A percentile compares a stretch with the other conserved stretches of the same genome.
Conservation (phyloP, 2,329 filamentous ascomycete species). For the Cryphonectria japonica region DNA sequence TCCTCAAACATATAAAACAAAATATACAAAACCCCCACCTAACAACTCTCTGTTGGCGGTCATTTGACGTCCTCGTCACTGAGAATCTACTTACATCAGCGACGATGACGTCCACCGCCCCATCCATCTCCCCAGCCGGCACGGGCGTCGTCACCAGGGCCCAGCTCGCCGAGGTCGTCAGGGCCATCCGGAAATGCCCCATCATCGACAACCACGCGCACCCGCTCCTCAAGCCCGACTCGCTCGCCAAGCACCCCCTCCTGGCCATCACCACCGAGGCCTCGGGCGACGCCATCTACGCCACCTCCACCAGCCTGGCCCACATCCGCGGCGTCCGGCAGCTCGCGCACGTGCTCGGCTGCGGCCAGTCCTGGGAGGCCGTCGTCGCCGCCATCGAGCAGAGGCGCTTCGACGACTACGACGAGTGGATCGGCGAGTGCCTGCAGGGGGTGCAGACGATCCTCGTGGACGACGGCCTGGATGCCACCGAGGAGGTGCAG, state of each 20-base stretch:
- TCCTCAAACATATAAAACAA: not conserved
- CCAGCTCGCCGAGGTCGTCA: slow-evolving; percentile 39
- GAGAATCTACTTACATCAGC: not conserved
- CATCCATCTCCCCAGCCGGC: slow-evolving; percentile 11
- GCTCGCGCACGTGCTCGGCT: slow-evolving; percentile 66
- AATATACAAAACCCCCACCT: too few species aligned
- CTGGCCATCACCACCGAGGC: slow-evolving; percentile 74
- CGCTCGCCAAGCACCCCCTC: slow-evolving; percentile 52
- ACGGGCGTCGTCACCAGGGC: slow-evolving; percentile 30
- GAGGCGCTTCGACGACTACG: slow-evolving; percentile 49
- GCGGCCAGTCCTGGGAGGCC: slow-evolving; percentile 63
- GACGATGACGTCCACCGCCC: slow-evolving; percentile 9
- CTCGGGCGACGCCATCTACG: slow-evolving; percentile 66
- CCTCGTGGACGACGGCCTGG: slow-evolving; percentile 78
- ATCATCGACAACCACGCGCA: slow-evolving; percentile 77
- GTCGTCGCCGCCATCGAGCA: slow-evolving; percentile 50
- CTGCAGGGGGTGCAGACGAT: slow-evolving; percentile 73
- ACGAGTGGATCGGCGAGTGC: slow-evolving; percentile 64
- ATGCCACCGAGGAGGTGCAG: slow-evolving; percentile 58
- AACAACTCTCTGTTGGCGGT: not conserved
- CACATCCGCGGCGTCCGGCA: slow-evolving; percentile 73
- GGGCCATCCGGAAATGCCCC: slow-evolving; percentile 57
- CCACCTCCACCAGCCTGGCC: slow-evolving; percentile 65
- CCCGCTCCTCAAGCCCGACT: slow-evolving; percentile 61
- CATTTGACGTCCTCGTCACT: not conserved